Base-by-base conservation (phyloP, 1,284 basidiomycete genomes). In the Phenoliferia sp. region DNA sequence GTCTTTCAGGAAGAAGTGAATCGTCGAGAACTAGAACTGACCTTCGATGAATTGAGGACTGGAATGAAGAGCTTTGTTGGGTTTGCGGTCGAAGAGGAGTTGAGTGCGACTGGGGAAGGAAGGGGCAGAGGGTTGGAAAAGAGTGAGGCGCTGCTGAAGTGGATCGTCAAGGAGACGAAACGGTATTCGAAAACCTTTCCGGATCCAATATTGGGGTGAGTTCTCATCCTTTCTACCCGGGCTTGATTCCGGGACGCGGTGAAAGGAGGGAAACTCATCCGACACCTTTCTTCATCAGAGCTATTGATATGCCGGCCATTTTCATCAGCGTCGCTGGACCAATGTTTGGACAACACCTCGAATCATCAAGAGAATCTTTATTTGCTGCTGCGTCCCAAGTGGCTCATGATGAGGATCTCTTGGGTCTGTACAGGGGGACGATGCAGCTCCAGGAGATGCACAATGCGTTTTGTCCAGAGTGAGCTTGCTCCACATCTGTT, bases 131-230 rank as follows among this genome's bases (percentile, higher is more conserved):
- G n/a, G n/a, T n/a, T n/a, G n/a, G n/a, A n/a, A n/a, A n/a, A n/a
- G n/a, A n/a, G n/a, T n/a, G n/a, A n/a, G n/a, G n/a, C 89, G 33
- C 86, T 96, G 84, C 90, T 90, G 7, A 87, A 89, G 61, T 94
- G 94, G 82, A 82, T 98, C 15, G 92, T 96, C 81, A 94, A 91
- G 77, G 82, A 83, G 35, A 87, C 90, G 16, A 93, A 95, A 78
- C 80, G 84, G 35, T 82, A 94, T 36, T 89, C 94, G 79, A 92
- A 91, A 78, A 84, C 88, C 70, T 97, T 95, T 79, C 86, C 88
- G 0, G 86, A 90, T 65, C 89, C 91, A 26, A 78, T 97, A 28
- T 81, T 94, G 39, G 87, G 87, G 89, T 93, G 76, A 62, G 86
- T 82, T 3, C 33, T 2, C 26, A 10, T 52, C 59, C 33, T 57